Evolutionary conservation across 768 basidiomycete species (phyloP).

Genomic region (Suillus clintonianus): DNA sequence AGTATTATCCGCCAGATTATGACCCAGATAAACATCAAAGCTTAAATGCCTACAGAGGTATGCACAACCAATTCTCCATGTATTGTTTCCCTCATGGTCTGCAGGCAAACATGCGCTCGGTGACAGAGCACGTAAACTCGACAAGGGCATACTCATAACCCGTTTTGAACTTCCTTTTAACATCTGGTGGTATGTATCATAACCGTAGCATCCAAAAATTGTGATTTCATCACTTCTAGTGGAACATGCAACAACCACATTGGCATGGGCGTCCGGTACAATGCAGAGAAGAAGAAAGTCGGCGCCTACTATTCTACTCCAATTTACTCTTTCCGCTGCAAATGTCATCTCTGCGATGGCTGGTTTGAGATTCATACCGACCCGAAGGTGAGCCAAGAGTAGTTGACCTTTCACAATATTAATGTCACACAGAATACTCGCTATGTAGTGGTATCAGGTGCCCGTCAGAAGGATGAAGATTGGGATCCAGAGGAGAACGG

Average conservation of each 20-base stretch:
- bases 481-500: slow-evolving; percentile 98
- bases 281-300: slow-evolving; percentile 97
- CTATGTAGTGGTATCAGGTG: slow-evolving; percentile 91
- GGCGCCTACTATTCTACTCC: slow-evolving; percentile 94
- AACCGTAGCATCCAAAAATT: not conserved
- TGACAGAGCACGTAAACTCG: slow-evolving; percentile 90
- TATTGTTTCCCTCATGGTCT: slow-evolving; percentile 8
- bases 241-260: slow-evolving; percentile 95
- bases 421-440: slow-evolving; percentile 73
- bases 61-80: slow-evolving; percentile 3
- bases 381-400: slow-evolving; percentile 68
- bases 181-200: slow-evolving; percentile 81
- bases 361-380: slow-evolving; percentile 99
- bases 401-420: not conserved
- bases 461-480: slow-evolving; percentile 92
- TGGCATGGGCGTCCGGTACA: slow-evolving; percentile 99
- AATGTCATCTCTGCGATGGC: slow-evolving; percentile 94
- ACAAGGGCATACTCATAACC: slow-evolving; percentile 93
- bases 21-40: slow-evolving; percentile 71
- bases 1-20: slow-evolving; percentile 79
- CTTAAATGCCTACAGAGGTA: slow-evolving; percentile 73
- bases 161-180: slow-evolving; percentile 97
- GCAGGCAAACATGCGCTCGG: slow-evolving; percentile 93
- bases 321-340: slow-evolving; percentile 94
- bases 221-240: slow-evolving; percentile 41